These are phyloP conservation scores for Linnemannia exigua DNA, from an alignment of 192 early-diverging fungal species.

Conservation along the genomic window DNA sequence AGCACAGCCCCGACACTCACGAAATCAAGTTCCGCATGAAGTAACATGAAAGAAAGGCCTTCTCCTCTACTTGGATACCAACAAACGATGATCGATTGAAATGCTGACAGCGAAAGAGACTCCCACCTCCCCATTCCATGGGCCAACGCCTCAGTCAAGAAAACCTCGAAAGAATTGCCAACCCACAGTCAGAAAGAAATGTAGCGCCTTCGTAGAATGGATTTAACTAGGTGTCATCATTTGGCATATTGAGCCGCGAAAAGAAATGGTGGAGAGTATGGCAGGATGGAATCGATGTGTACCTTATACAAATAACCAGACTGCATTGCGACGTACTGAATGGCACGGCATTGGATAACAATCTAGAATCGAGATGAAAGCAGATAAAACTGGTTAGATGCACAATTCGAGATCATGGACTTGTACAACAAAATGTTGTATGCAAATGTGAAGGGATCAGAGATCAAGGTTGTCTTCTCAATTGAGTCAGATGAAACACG, in stretches of 20 bases:
- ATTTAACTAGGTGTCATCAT: constrained; percentile 61
- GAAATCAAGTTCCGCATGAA: constrained; percentile 22
- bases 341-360: neutral
- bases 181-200: constrained; percentile 32
- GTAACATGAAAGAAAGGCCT: neutral
- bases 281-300: neutral
- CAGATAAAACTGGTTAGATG: neutral
- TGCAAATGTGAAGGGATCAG: constrained; percentile 30
- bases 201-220: constrained; percentile 59
- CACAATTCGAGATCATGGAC: neutral
- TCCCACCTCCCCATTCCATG: constrained; percentile 50
- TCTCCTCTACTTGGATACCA: neutral
- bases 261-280: neutral
- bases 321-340: neutral
- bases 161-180: constrained; percentile 58
- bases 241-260: constrained; percentile 21
- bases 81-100: constrained; percentile 5
- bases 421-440: neutral
- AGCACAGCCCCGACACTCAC: constrained; percentile 41
- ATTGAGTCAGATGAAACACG: constrained; percentile 59
- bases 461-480: constrained; percentile 58
- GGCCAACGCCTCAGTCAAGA: constrained; percentile 56
- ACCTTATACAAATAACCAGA: neutral
- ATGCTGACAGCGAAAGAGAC: constrained; percentile 29
- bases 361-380: neutral